These are phyloP conservation scores for Mortierella sp. DNA, from an alignment of 371 early-diverging fungal genomes.

Conservation along the genomic window DNA sequence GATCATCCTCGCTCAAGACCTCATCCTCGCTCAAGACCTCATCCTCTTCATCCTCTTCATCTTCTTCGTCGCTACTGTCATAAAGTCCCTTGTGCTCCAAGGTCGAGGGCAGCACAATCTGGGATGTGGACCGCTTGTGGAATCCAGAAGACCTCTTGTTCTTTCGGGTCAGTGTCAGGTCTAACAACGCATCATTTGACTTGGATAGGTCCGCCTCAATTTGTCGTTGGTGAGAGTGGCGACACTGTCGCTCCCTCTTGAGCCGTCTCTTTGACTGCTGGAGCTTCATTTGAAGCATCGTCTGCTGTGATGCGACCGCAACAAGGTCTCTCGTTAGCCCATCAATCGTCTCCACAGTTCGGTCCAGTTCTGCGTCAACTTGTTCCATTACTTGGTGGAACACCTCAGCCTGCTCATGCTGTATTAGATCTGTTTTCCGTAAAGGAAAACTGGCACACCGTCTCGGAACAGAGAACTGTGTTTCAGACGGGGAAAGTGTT, in stretches of 20 bases:
- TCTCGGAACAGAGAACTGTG: no score
- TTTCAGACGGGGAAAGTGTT: no score
- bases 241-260: no score
- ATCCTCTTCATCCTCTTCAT: slow-evolving; percentile 5
- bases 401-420: no score
- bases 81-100: neutral
- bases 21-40: slow-evolving; percentile 1
- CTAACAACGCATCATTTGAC: no score
- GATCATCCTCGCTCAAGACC: no score
- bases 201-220: no score
- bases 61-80: slow-evolving; percentile 18
- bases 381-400: slow-evolving; percentile 5
- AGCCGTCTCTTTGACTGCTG: slow-evolving; percentile 6
- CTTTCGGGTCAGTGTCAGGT: neutral
- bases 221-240: no score
- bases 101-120: neutral
- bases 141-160: neutral
- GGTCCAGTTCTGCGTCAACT: slow-evolving; percentile 29
- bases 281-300: slow-evolving; percentile 44
- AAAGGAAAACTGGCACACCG: no score
- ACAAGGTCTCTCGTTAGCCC: slow-evolving; percentile 41
- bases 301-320: slow-evolving; percentile 46
- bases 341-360: slow-evolving; percentile 50
- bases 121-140: neutral
- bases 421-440: no score